phyloP scores from a whole-genome alignment of 2,329 filamentous ascomycete species.

The Penicillium sp. region DNA sequence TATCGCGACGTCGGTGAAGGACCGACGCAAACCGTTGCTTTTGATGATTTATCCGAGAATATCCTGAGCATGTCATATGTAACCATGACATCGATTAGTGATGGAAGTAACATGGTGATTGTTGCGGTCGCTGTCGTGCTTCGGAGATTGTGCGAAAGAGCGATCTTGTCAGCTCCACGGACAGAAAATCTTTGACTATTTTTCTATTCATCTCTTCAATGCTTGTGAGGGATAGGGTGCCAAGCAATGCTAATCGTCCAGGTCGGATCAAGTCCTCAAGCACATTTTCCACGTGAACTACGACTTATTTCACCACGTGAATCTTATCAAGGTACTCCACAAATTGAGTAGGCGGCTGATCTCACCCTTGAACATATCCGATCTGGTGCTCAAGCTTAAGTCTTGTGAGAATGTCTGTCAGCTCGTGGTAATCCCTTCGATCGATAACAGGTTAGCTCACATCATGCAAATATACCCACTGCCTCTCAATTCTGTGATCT shows the following conservation, averaged over 20 bases:
- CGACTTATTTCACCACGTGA: not conserved
- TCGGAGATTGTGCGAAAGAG: too few relatives aligned
- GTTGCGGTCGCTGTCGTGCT: not conserved
- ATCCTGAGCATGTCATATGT: not conserved
- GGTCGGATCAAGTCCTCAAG: constrained; percentile 41
- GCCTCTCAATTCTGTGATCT: not conserved
- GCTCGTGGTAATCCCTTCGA: not conserved
- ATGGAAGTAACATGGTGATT: not conserved
- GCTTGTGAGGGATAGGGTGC: not conserved
- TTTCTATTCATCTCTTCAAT: not conserved
- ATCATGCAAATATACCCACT: not conserved
- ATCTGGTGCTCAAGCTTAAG: not conserved
- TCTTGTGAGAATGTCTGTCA: not conserved
- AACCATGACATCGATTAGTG: not conserved
- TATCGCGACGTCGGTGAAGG: not conserved
- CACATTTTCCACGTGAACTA: constrained; percentile 26
- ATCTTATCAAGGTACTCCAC: not conserved
- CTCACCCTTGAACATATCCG: not conserved
- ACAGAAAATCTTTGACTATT: not conserved
- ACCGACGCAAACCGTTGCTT: not conserved
- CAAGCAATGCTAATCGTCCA: constrained; percentile 42
- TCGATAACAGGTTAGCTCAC: not conserved
- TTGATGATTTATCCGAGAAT: not conserved
- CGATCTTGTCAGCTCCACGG: not conserved
- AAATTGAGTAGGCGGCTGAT: not conserved